Base-by-base conservation (phyloP, 257 asterid species). In the Gynochthodes officinalis region DNA sequence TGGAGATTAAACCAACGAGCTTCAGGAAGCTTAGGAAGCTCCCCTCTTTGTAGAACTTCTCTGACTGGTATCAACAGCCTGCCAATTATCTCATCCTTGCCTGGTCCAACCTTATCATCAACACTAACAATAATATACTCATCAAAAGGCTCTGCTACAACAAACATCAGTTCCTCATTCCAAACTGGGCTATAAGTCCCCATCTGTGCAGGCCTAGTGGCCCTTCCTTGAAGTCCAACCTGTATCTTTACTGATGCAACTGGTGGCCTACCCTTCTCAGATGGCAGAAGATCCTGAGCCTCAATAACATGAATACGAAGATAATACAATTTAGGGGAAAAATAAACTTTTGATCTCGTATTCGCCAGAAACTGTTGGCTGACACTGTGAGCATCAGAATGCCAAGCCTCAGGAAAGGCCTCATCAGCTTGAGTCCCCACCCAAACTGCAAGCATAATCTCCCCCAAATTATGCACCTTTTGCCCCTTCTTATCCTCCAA, bases 341-440 rank as follows among this genome's bases (percentile, higher is more conserved):
- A 90, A 72, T 93, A 93, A 23, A 93, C 97, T 76, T 90, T 93
- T 3, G 98, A 87, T n/a, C 93, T 73, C 0, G 97, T 90, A 12
- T 81, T 82, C 5, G 79, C 76, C 55, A 90, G 78, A 64, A 60
- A 80, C n/a, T 86, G 87, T 61, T 89, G 93, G 75, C 82, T 87
- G 21, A 89, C 76, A 57, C 77, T 65, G 44, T 90, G 93, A 78
- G 98, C 96, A 66, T 90, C 97, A 13, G 97, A 89, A 67, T 93
- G 97, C 96, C 97, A 90, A 11, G 97, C 98, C 32, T 90, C 91
- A 0, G 96, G 97, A 63, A 90, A 93, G 12, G 96, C 84, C 83
- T 93, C 98, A 43, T 92, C 98, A 7, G 98, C 98, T 74, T 92
- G 98, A 44, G 98, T 92, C 75, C 98, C 97, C 85, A 86, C 86